phyloP scores from a whole-genome alignment of 169 alveolate species.

The Plasmodium gallinaceum region DNA sequence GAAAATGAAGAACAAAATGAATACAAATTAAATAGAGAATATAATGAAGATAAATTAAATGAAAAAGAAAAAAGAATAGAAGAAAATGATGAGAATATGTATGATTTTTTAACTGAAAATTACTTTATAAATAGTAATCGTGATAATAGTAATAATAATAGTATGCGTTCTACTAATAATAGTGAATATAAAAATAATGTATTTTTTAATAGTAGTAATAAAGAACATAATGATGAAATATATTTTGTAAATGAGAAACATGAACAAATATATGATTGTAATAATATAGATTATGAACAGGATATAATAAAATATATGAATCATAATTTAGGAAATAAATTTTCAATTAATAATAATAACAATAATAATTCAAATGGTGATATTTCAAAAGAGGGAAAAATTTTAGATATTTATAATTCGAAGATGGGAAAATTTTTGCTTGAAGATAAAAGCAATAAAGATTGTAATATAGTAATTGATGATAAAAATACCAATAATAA shows the following conservation, averaged over 20 bases:
- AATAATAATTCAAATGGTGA: constrained; percentile 2
- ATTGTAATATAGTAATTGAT: neutral
- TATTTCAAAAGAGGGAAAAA: neutral
- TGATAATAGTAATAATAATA: neutral
- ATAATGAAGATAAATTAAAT: neutral
- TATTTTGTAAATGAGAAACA: neutral
- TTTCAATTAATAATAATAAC: constrained; percentile 2
- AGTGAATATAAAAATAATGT: neutral
- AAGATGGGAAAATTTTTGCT: neutral
- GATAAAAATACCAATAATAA: neutral
- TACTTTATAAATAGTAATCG: neutral
- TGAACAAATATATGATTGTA: neutral
- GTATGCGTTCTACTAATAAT: neutral
- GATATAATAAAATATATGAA: constrained; percentile 5
- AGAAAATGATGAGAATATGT: constrained; percentile 1
- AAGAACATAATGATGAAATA: neutral
- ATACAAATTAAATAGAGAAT: neutral
- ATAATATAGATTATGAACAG: neutral
- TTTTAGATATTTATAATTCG: neutral
- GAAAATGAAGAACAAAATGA: neutral
- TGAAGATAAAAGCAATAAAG: neutral
- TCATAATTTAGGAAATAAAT: neutral
- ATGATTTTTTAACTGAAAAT: constrained; percentile 6
- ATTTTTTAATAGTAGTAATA: too few species aligned
- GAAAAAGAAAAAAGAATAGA: neutral